phyloP scores from a whole-genome alignment of 768 basidiomycete species.

The Hydnum rufescens region DNA sequence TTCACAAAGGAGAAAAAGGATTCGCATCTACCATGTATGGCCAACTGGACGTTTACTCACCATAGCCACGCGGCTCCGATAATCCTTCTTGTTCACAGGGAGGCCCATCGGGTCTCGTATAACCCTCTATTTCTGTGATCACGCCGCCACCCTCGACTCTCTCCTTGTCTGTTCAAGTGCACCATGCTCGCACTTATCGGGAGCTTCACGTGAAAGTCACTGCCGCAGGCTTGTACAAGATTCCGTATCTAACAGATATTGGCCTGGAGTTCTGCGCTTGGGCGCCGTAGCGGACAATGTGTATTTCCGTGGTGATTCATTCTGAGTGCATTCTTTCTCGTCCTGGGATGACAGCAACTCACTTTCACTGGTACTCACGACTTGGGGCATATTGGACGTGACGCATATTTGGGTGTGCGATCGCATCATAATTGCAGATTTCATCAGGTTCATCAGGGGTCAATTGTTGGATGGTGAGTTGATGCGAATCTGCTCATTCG shows the following conservation, averaged over 20 bases:
- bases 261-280: conserved; percentile 73
- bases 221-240: conserved; percentile 68
- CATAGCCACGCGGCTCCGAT: conserved; percentile 20
- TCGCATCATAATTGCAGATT: conserved; percentile 50
- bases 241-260: conserved; percentile 76
- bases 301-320: conserved; percentile 48
- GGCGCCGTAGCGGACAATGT: conserved; percentile 36
- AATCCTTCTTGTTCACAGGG: conserved; percentile 39
- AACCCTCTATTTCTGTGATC: conserved; percentile 5
- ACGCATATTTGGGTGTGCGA: conserved; percentile 74
- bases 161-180: conserved; percentile 32
- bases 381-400: conserved; percentile 83
- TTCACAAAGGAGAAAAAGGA: too few relatives aligned
- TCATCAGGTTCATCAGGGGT: conserved; percentile 82
- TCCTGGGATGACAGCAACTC: conserved; percentile 87
- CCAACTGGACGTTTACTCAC: too few relatives aligned
- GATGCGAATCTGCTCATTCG: conserved; percentile 38
- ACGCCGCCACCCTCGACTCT: conserved; percentile 22
- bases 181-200: conserved; percentile 61
- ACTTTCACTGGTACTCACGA: conserved; percentile 87
- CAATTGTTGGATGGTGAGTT: conserved; percentile 97
- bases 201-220: conserved; percentile 52
- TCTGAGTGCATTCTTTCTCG: conserved; percentile 60
- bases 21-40: too few relatives aligned
- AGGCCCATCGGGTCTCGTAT: conserved; percentile 14